phyloP scores from a whole-genome alignment of 208 protist species.

The Chromosphaera perkinsii region DNA sequence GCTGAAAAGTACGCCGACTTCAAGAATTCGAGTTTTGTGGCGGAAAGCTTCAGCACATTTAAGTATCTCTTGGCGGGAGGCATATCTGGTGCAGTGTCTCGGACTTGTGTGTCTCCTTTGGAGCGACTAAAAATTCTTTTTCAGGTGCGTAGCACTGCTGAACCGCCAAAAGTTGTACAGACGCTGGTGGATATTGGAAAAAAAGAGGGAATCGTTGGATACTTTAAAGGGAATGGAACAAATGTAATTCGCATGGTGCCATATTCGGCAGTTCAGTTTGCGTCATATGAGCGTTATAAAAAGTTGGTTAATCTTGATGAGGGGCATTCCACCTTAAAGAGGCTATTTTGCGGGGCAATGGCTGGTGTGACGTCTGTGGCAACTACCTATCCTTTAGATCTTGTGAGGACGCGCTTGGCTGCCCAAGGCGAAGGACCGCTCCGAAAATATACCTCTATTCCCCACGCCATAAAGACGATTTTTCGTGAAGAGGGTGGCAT shows the following conservation, averaged over 20 bases:
- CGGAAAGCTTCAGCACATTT: too few relatives aligned
- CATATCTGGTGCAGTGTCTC: constrained; percentile 80
- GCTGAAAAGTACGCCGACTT: too few relatives aligned
- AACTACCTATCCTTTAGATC: constrained; percentile 82
- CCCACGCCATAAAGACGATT: neutral
- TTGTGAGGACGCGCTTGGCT: constrained; percentile 78
- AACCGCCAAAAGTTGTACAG: constrained; percentile 49
- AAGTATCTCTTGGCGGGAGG: constrained; percentile 82
- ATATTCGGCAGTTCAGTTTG: constrained; percentile 84
- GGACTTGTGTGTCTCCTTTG: constrained; percentile 79
- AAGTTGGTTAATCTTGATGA: constrained; percentile 45
- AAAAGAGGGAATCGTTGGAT: constrained; percentile 70
- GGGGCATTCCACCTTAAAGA: constrained; percentile 16
- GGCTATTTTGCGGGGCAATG: constrained; percentile 67
- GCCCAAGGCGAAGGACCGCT: constrained; percentile 3
- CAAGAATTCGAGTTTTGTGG: too few relatives aligned
- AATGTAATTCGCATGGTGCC: constrained; percentile 85
- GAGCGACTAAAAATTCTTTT: constrained; percentile 90
- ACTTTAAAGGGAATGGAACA: constrained; percentile 86
- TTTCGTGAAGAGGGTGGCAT: constrained; percentile 19
- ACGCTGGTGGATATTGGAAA: constrained; percentile 65
- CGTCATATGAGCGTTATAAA: constrained; percentile 81
- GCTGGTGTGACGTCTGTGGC: constrained; percentile 80
- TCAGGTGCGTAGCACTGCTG: constrained; percentile 66
- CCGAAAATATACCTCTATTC: constrained; percentile 9